Percentiles rank a stretch among this genome's conserved stretches.
These are phyloP conservation scores for Salix purpurea DNA, from an alignment of 345 rosid genomes.

Conservation along the genomic window DNA sequence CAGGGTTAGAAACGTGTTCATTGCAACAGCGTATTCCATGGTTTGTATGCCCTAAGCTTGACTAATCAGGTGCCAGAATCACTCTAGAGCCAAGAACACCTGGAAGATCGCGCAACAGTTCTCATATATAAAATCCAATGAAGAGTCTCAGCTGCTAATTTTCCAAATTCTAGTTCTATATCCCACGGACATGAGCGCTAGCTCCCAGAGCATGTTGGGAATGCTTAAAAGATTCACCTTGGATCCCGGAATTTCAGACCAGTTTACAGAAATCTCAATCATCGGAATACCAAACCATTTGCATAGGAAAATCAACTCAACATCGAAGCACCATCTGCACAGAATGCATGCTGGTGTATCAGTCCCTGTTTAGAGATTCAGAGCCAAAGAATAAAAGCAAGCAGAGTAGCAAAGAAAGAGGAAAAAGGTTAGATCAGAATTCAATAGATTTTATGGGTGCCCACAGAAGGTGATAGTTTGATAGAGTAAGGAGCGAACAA, in stretches of 20 bases:
- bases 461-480: neutral
- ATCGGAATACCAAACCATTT: constrained; percentile 70
- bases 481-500: neutral
- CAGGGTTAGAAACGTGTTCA: neutral
- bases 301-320: constrained; percentile 87
- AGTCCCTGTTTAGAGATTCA: neutral
- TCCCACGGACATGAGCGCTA: constrained; percentile 81
- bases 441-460: neutral
- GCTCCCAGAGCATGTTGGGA: constrained; percentile 97
- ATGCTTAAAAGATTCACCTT: constrained; percentile 86
- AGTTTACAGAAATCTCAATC: constrained; percentile 79
- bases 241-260: constrained; percentile 98
- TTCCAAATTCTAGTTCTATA: constrained; percentile 84
- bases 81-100: neutral
- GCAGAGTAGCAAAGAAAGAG: neutral
- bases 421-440: neutral
- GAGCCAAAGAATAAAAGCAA: neutral
- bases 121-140: neutral
- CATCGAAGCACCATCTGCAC: constrained; percentile 98
- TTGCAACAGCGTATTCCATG: neutral
- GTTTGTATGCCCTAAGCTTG: neutral
- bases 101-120: neutral
- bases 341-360: neutral
- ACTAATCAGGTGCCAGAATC: constrained; percentile 1
- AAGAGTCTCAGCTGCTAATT: constrained; percentile 32